Conservation (phyloP, 116 monocot species). For the Posidonia oceanica region DNA sequence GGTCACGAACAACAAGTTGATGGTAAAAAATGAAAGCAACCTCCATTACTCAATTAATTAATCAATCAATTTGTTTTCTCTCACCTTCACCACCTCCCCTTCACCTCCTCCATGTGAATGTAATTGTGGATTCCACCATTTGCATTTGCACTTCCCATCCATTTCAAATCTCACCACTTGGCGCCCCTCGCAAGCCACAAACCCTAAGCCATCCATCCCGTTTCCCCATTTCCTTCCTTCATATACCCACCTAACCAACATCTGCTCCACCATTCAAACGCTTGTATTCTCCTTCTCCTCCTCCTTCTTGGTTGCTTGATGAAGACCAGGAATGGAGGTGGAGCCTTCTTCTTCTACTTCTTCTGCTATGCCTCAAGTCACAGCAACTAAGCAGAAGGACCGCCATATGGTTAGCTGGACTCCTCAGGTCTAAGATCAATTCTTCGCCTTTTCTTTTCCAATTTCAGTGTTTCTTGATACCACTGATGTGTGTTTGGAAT, state of each 20-base stretch:
- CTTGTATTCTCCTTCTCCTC: too few relatives aligned
- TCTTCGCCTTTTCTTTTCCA: too few relatives aligned
- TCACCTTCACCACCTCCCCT: too few relatives aligned
- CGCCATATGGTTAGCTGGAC: slow-evolving; percentile 70
- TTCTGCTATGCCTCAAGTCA: slow-evolving; percentile 4
- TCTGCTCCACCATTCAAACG: too few relatives aligned
- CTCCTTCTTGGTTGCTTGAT: background rate
- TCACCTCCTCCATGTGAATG: too few relatives aligned
- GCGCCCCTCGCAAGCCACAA: background rate
- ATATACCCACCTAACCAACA: too few relatives aligned
- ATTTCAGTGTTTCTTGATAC: slow-evolving; percentile 15
- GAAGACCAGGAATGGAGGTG: background rate
- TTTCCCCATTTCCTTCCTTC: background rate
- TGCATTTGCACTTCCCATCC: too few relatives aligned
- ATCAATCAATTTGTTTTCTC: too few relatives aligned
- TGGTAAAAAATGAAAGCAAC: too few relatives aligned
- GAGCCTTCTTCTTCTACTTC: background rate
- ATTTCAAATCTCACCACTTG: slow-evolving; percentile 8
- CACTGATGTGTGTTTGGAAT: background rate
- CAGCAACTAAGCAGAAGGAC: slow-evolving; percentile 23
- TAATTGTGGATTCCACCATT: too few relatives aligned
- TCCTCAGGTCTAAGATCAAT: background rate
- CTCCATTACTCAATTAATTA: too few relatives aligned
- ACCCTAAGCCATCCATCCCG: background rate
- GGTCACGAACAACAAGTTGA: too few relatives aligned